Conservation (phyloP, 2,329 filamentous ascomycete species). For the Fusarium brachygibbosum region DNA sequence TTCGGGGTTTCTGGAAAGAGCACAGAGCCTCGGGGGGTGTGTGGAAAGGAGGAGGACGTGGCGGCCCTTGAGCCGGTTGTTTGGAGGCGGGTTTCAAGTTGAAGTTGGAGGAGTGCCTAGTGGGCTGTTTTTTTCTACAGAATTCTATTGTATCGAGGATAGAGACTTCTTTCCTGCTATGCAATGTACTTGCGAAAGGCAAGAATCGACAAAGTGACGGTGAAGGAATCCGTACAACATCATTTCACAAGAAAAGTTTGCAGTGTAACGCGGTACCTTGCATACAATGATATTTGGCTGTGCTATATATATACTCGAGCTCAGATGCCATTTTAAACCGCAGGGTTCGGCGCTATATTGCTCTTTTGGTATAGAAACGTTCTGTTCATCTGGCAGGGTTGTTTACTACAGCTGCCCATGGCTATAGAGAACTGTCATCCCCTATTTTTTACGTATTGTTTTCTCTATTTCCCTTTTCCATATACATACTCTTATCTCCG, state of each 20-base stretch:
- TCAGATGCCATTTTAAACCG: slow-evolving; percentile 2
- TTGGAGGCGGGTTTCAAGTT: slow-evolving; percentile 41
- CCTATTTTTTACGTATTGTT: slow-evolving; percentile 19
- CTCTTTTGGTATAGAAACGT: slow-evolving; percentile 37
- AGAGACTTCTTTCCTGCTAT: not conserved
- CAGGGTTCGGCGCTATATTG: slow-evolving; percentile 30
- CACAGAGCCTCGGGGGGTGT: slow-evolving; percentile 22
- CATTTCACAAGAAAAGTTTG: slow-evolving; percentile 11
- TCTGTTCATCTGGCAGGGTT: slow-evolving; percentile 22
- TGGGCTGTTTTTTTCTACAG: slow-evolving; percentile 36
- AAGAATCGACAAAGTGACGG: slow-evolving; percentile 26
- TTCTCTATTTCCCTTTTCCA: slow-evolving; percentile 1
- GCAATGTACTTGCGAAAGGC: not conserved
- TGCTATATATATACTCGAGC: slow-evolving; percentile 25
- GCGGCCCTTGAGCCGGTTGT: slow-evolving; percentile 27
- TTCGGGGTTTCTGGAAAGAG: slow-evolving; percentile 6
- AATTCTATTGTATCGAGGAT: slow-evolving; percentile 1
- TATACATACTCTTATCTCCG: slow-evolving; percentile 20
- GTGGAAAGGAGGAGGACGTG: slow-evolving; percentile 16
- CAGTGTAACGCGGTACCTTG: slow-evolving; percentile 39
- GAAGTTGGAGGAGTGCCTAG: slow-evolving; percentile 45
- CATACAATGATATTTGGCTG: slow-evolving; percentile 27
- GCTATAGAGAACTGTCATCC: slow-evolving; percentile 13
- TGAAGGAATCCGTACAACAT: slow-evolving; percentile 26
- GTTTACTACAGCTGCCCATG: not conserved